Percentiles rank a stretch among this genome's conserved stretches.
Conservation (phyloP, 257 asterid species). For the Solanum etuberosum region DNA sequence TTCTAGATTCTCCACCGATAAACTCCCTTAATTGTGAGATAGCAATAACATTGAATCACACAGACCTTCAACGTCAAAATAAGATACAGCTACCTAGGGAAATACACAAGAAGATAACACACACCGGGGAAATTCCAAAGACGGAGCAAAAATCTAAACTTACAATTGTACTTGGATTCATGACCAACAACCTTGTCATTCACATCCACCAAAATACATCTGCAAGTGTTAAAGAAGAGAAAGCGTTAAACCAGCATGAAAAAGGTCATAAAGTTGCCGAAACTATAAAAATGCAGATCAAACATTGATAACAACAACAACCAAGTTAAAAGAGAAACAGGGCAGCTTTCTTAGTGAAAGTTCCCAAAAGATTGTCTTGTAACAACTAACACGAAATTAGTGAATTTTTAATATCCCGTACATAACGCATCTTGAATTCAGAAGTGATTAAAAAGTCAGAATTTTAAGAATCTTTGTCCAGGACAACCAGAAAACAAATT, state of each 20-base stretch:
- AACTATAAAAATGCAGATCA: neutral
- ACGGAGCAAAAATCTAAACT: slow-evolving; percentile 11
- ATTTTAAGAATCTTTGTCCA: neutral
- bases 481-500: neutral
- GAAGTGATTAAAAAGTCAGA: neutral
- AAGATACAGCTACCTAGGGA: neutral
- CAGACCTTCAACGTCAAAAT: neutral
- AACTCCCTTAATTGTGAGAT: neutral
- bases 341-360: neutral
- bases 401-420: neutral
- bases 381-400: neutral
- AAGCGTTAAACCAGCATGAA: neutral
- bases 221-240: slow-evolving; percentile 18
- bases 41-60: neutral
- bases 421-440: neutral
- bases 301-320: neutral
- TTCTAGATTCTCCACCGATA: neutral
- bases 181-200: slow-evolving; percentile 82
- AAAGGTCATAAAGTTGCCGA: neutral
- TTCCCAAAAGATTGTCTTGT: neutral
- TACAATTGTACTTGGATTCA: slow-evolving; percentile 86
- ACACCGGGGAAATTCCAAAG: neutral
- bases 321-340: neutral
- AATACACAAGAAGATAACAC: neutral
- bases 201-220: slow-evolving; percentile 93